Conservation (phyloP, 2,329 filamentous ascomycete genomes). For the Hypoxylon sp. region DNA sequence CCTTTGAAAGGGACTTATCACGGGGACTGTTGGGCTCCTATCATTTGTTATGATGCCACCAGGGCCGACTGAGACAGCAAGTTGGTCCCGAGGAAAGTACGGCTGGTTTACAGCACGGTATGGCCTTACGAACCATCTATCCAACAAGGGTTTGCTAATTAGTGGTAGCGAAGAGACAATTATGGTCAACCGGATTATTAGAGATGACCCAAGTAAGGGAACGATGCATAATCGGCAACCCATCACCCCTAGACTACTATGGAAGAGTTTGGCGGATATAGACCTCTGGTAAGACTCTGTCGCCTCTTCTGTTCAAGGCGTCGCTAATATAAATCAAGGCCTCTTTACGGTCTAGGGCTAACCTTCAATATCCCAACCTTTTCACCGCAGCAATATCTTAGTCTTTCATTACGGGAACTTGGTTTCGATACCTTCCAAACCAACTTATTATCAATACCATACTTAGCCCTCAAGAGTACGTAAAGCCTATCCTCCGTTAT, state of each 20-base stretch:
- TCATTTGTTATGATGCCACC: slow-evolving; percentile 68
- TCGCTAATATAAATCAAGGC: slow-evolving; percentile 42
- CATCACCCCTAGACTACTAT: slow-evolving; percentile 63
- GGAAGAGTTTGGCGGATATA: slow-evolving; percentile 66
- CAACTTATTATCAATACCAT: slow-evolving; percentile 70
- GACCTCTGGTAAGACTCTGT: slow-evolving; percentile 62
- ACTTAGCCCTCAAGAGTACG: slow-evolving; percentile 55
- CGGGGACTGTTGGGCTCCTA: slow-evolving; percentile 60
- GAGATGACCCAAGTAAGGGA: slow-evolving; percentile 71
- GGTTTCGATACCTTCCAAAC: slow-evolving; percentile 68
- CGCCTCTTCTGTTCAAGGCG: no score
- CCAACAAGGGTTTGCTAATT: neutral
- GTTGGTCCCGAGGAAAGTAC: slow-evolving; percentile 62
- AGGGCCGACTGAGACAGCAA: slow-evolving; percentile 62
- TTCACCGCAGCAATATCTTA: slow-evolving; percentile 65
- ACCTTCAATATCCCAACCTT: slow-evolving; percentile 64
- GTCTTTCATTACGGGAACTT: slow-evolving; percentile 65
- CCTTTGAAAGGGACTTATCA: slow-evolving; percentile 47
- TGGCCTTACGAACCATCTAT: neutral
- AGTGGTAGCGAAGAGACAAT: slow-evolving; percentile 64
- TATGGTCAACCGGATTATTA: slow-evolving; percentile 68
- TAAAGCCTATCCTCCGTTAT: neutral
- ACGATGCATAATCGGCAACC: slow-evolving; percentile 71
- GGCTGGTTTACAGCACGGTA: slow-evolving; percentile 70
- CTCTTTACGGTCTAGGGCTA: slow-evolving; percentile 59